Conservation (phyloP, 2,329 filamentous ascomycete genomes). For the Alternaria dauci region DNA sequence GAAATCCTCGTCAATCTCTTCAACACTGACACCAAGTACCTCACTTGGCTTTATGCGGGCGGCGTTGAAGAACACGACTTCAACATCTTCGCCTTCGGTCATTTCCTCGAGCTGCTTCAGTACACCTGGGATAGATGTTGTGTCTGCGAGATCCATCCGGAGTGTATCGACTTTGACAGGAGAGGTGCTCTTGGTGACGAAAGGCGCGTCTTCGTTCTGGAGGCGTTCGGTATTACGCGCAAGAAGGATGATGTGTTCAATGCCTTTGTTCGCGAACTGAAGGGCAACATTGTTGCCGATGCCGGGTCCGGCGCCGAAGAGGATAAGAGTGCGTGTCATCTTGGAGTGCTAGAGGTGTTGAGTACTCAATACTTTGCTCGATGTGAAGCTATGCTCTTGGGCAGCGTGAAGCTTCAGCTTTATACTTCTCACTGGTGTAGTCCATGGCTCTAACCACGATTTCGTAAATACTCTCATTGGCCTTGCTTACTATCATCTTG, state of each 20-base stretch:
- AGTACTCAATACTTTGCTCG: too few species aligned
- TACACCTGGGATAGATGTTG: slow-evolving; percentile 47
- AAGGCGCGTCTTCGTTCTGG: slow-evolving; percentile 44
- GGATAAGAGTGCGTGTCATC: slow-evolving; percentile 43
- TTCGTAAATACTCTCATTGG: not conserved
- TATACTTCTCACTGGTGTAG: not conserved
- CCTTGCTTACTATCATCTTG: not conserved
- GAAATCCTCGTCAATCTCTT: slow-evolving; percentile 61
- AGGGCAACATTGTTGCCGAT: slow-evolving; percentile 56
- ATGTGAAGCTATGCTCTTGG: not conserved
- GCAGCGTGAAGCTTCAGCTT: not conserved
- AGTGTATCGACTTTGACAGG: slow-evolving; percentile 54
- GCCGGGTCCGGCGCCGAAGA: slow-evolving; percentile 60
- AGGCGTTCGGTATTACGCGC: slow-evolving; percentile 56
- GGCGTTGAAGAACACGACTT: slow-evolving; percentile 63
- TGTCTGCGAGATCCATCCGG: slow-evolving; percentile 56
- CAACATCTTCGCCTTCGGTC: slow-evolving; percentile 48
- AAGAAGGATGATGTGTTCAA: slow-evolving; percentile 60
- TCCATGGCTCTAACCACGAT: not conserved
- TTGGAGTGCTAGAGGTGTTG: not conserved
- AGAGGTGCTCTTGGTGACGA: slow-evolving; percentile 40
- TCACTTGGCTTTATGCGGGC: slow-evolving; percentile 57
- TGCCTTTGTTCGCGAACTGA: slow-evolving; percentile 55
- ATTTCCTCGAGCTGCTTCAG: slow-evolving; percentile 54
- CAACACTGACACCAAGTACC: slow-evolving; percentile 54